These are phyloP conservation scores for Henckelia pumila DNA, from an alignment of 257 asterid species.

Conservation along the genomic window DNA sequence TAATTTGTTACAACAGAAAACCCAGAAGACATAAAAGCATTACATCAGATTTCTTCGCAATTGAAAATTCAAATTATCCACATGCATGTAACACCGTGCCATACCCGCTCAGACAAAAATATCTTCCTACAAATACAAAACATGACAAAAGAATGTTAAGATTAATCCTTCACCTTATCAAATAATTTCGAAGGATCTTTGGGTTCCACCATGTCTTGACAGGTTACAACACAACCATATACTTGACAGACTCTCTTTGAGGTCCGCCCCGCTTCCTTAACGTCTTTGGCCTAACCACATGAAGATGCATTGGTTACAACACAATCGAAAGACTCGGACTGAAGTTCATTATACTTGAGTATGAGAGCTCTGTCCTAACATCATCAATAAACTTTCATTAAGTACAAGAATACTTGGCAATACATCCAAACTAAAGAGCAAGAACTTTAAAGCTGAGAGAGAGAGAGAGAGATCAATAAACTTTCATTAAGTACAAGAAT, in stretches of 20 bases:
- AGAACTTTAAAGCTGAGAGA: conserved; percentile 2
- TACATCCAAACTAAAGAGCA: not conserved
- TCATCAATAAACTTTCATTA: conserved; percentile 14
- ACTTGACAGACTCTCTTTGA: conserved; percentile 71
- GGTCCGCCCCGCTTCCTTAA: conserved; percentile 35
- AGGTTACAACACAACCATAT: conserved; percentile 78
- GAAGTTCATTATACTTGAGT: conserved; percentile 38
- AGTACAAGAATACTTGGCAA: not conserved
- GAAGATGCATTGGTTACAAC: conserved; percentile 46
- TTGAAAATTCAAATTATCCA: conserved; percentile 3
- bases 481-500: conserved; percentile 1
- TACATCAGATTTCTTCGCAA: too few species aligned
- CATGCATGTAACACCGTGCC: not conserved
- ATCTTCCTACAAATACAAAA: conserved; percentile 1
- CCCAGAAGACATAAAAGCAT: too few species aligned
- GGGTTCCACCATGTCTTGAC: conserved; percentile 81
- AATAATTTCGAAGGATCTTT: conserved; percentile 57
- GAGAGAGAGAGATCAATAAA: too few species aligned
- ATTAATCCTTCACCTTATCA: conserved; percentile 57
- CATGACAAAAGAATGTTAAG: conserved; percentile 10
- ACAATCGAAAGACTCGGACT: conserved; percentile 67
- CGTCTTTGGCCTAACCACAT: conserved; percentile 49
- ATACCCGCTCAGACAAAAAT: conserved; percentile 3
- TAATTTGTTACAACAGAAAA: not conserved
- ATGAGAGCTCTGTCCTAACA: conserved; percentile 49